These are phyloP conservation scores for Botryosphaeria agaves DNA, from an alignment of 2,329 filamentous ascomycete species.

Conservation along the genomic window DNA sequence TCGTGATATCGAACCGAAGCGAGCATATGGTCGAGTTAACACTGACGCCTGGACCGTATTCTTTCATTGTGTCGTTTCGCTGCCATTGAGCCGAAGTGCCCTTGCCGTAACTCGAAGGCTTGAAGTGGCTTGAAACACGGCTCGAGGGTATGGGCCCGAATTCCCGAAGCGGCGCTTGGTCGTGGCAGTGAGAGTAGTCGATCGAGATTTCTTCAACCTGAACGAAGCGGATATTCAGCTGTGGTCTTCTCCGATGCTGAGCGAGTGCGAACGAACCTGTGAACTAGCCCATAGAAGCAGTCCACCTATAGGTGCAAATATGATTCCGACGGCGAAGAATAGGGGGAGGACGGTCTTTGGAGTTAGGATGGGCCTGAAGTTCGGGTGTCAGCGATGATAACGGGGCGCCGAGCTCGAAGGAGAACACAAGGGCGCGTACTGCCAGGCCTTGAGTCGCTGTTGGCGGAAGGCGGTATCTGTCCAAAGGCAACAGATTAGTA, in stretches of 20 bases:
- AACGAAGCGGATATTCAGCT: too few relatives aligned
- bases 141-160: conserved; percentile 36
- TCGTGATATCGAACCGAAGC: conserved; percentile 62
- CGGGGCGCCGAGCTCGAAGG: not conserved
- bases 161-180: conserved; percentile 30
- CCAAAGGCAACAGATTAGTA: too few relatives aligned
- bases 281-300: conserved; percentile 73
- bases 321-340: conserved; percentile 78
- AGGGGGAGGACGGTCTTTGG: conserved; percentile 85
- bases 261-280: conserved; percentile 31
- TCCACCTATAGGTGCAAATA: conserved; percentile 87
- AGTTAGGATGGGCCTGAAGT: conserved; percentile 68
- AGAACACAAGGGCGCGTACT: conserved; percentile 41
- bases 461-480: conserved; percentile 95
- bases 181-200: conserved; percentile 70
- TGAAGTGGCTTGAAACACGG: conserved; percentile 55
- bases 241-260: too few relatives aligned
- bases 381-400: conserved; percentile 25
- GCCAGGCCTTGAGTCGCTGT: conserved; percentile 95
- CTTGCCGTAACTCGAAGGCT: conserved; percentile 30
- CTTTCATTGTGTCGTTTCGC: conserved; percentile 6
- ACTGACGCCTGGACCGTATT: conserved; percentile 8
- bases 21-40: conserved; percentile 41
- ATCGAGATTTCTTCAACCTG: conserved; percentile 82
- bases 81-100: conserved; percentile 13